Percentiles rank a stretch among this genome's conserved stretches.
Conservation (phyloP, 208 protist genomes). For the Wallacemonas rigidus region DNA sequence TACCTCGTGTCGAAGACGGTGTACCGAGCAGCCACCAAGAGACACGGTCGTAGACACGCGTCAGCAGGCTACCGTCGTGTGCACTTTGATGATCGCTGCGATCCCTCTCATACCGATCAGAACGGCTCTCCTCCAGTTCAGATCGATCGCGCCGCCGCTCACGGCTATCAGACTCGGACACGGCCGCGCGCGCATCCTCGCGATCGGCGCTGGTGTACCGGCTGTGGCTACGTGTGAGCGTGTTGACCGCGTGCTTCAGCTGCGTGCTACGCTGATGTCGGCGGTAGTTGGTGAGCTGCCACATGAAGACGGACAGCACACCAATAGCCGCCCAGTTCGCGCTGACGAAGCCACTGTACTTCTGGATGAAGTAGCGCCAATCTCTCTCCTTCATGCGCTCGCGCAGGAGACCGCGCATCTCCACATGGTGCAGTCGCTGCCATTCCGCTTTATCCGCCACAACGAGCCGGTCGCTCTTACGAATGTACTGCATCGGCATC, state of each 20-base stretch:
- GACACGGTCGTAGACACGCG: too few species aligned
- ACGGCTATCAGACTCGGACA: background rate
- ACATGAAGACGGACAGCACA: constrained; percentile 69
- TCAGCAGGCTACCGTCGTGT: too few species aligned
- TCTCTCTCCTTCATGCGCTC: constrained; percentile 68
- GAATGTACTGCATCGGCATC: constrained; percentile 56
- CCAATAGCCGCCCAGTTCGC: constrained; percentile 62
- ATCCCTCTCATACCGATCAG: too few species aligned
- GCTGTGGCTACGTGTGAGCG: constrained; percentile 46
- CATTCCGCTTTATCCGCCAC: constrained; percentile 72
- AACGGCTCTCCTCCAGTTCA: too few species aligned
- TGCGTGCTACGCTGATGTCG: constrained; percentile 61
- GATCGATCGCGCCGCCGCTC: too few species aligned
- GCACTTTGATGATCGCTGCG: too few species aligned
- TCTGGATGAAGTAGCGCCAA: constrained; percentile 70
- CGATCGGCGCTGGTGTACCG: constrained; percentile 17
- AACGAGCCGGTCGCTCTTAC: constrained; percentile 45
- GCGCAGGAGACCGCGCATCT: constrained; percentile 54
- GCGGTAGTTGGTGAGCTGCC: constrained; percentile 71
- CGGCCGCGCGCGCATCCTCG: background rate
- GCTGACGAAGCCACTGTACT: constrained; percentile 73
- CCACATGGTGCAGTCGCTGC: constrained; percentile 57
- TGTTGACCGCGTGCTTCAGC: constrained; percentile 66
- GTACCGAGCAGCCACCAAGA: too few species aligned
- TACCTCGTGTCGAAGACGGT: too few species aligned